Base-by-base conservation (phyloP, 495 filamentous ascomycete species). In the Tuber calosporum region DNA sequence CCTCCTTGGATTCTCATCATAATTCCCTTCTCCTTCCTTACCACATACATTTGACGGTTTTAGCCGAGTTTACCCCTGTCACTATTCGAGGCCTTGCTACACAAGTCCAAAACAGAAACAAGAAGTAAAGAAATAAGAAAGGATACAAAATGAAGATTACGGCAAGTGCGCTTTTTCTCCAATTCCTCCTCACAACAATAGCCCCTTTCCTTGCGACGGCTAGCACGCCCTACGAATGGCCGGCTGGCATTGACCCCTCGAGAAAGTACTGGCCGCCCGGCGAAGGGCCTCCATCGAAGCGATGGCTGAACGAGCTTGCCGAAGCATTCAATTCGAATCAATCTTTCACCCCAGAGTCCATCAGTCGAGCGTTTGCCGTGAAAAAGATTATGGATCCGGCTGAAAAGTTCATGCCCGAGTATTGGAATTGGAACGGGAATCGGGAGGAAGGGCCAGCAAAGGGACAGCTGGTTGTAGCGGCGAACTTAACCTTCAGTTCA, bases 361-460 rank as follows among this genome's bases (percentile, higher is more conserved):
- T 62, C 26, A 17, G 26, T 17, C 53, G 53, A 26, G 53, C 85
- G 1, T 77, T 84, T 19, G 86, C 82, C 20, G 83, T 92, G 34
- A 83, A 84, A 71, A 98, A 97, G 80, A 97, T 97, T 92, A 89
- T 87, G 81, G 88, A 91, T 36, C 76, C 76, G 73, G 90, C 90
- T 45, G 92, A 96, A 82, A 98, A 94, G 84, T 94, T 97, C 83
- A 90, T 89, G 77, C 84, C 86, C 66, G 84, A 88, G 30, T 88
- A 90, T 82, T 88, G 81, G 82, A 85, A 84, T 72, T 87, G 74
- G 78, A 80, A 22, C 68, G 76, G 39, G 74, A 77, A 20, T 34
- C 42, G 20, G 72, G 38, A 41, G 68, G 53, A 72, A 11, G 58
- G 58, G n/a, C 68, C 71, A 41, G 77, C 70, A 20, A 48, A 79